Evolutionary conservation across 805 yeast genomes (phyloP).

Genomic region (Saccharomycopsis malanga): DNA sequence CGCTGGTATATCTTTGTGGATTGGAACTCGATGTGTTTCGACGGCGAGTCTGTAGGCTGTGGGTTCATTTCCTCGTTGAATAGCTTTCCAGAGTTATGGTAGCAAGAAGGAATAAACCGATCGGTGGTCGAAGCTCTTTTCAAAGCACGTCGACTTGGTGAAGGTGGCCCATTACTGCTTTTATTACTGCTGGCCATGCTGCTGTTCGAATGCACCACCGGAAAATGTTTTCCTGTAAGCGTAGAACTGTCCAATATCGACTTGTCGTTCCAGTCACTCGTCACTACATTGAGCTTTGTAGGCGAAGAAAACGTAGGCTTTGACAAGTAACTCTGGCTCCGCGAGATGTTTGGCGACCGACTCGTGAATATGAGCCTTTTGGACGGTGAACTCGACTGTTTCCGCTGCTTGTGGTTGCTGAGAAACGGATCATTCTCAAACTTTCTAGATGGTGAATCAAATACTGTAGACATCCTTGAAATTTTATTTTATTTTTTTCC

Average conservation of each 20-base stretch:
- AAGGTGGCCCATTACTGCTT: not conserved
- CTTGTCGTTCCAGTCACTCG: constrained; percentile 32
- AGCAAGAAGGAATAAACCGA: constrained; percentile 55
- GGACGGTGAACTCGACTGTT: constrained; percentile 1
- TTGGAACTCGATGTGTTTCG: constrained; percentile 37
- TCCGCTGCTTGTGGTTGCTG: not conserved
- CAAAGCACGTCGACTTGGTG: constrained; percentile 19
- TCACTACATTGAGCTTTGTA: constrained; percentile 38
- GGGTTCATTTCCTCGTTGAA: constrained; percentile 31
- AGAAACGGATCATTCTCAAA: not conserved
- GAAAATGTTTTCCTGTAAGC: not conserved
- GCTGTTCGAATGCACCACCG: constrained; percentile 19
- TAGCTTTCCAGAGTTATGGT: constrained; percentile 41
- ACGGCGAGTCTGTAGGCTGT: constrained; percentile 41
- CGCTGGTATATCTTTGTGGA: constrained; percentile 50
- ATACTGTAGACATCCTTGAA: not conserved
- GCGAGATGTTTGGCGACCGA: constrained; percentile 6
- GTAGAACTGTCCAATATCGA: not conserved
- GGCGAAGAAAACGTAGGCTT: constrained; percentile 30
- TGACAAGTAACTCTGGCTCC: constrained; percentile 6
- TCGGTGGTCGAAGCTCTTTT: constrained; percentile 37
- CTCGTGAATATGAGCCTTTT: constrained; percentile 6
- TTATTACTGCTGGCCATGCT: constrained; percentile 28
- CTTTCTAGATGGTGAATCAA: not conserved
- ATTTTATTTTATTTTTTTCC: too few species aligned